Evolutionary conservation across 2,329 filamentous ascomycete genomes (phyloP).

Genomic region (Pseudomassariella vexata): DNA sequence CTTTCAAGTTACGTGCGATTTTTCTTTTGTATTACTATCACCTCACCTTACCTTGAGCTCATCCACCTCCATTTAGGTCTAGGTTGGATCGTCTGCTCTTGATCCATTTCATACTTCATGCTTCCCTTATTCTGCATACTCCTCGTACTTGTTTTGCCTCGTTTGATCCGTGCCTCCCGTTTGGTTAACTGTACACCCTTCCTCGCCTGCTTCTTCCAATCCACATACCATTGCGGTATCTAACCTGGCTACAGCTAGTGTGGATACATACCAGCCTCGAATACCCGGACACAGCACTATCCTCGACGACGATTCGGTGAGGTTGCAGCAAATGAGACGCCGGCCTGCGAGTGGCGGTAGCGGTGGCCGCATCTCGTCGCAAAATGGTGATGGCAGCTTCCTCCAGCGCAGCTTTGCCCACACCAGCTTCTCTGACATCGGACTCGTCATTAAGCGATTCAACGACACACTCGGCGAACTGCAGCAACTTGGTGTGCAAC

Average conservation of each 20-base stretch:
- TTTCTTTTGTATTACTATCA: too few relatives aligned
- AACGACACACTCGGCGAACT: constrained; percentile 64
- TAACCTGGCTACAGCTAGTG: constrained; percentile 5
- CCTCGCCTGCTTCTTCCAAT: too few relatives aligned
- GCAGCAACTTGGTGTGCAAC: constrained; percentile 57
- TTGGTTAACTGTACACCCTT: too few relatives aligned
- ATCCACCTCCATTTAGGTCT: too few relatives aligned
- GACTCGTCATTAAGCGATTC: constrained; percentile 56
- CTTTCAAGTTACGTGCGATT: neutral
- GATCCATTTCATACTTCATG: too few relatives aligned
- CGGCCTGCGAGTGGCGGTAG: constrained; percentile 3
- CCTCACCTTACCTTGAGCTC: too few relatives aligned
- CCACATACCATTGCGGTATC: neutral
- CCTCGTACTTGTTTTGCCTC: too few relatives aligned
- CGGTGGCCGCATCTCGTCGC: constrained; percentile 7
- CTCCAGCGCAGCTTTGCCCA: constrained; percentile 26
- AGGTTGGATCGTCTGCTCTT: too few relatives aligned
- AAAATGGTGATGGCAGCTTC: constrained; percentile 20
- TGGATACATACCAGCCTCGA: constrained; percentile 6
- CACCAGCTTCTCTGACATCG: constrained; percentile 46
- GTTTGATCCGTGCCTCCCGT: too few relatives aligned
- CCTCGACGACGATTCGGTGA: constrained; percentile 19
- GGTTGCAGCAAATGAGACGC: constrained; percentile 18
- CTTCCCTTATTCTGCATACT: too few relatives aligned
- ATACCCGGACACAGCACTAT: constrained; percentile 4